Percentiles rank a stretch among this genome's conserved stretches.
phyloP scores from a whole-genome alignment of 345 rosid genomes.

The Barbarea vulgaris region DNA sequence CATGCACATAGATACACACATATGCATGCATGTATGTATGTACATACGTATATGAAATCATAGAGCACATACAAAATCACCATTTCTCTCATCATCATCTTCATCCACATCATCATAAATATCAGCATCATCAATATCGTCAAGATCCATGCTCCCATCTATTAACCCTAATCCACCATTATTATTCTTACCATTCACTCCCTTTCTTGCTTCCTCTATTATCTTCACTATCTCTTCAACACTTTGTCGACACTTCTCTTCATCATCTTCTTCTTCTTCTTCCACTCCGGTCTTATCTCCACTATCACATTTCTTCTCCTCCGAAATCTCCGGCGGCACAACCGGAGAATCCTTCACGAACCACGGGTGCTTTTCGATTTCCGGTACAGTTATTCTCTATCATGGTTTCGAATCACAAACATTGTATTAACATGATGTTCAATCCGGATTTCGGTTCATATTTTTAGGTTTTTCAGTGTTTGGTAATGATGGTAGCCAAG shows the following conservation, averaged over 20 bases:
- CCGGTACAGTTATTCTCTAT: slow-evolving; percentile 71
- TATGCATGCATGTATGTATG: not conserved
- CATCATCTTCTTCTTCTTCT: slow-evolving; percentile 28
- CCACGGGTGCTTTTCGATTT: slow-evolving; percentile 71
- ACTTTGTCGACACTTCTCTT: slow-evolving; percentile 54
- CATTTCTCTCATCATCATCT: slow-evolving; percentile 59
- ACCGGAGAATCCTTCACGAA: slow-evolving; percentile 52
- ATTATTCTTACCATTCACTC: slow-evolving; percentile 44
- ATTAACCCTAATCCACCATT: slow-evolving; percentile 46
- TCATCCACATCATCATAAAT: slow-evolving; percentile 57
- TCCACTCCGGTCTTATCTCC: slow-evolving; percentile 6
- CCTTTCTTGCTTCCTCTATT: slow-evolving; percentile 74
- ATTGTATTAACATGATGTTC: not conserved
- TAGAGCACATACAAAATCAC: slow-evolving; percentile 84
- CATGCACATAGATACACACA: not conserved
- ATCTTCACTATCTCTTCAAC: slow-evolving; percentile 64
- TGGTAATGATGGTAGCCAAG: not conserved
- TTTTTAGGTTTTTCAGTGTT: not conserved
- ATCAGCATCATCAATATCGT: slow-evolving; percentile 72
- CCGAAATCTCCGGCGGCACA: slow-evolving; percentile 41
- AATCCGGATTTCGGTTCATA: not conserved
- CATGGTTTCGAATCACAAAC: not conserved
- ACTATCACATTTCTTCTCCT: slow-evolving; percentile 38
- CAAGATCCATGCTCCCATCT: slow-evolving; percentile 74
- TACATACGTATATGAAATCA: slow-evolving; percentile 35